Percentiles rank a stretch among this genome's conserved stretches.
Evolutionary conservation across 352 stramenopile genomes (phyloP).

Genomic region (Blastocystis sp.): DNA sequence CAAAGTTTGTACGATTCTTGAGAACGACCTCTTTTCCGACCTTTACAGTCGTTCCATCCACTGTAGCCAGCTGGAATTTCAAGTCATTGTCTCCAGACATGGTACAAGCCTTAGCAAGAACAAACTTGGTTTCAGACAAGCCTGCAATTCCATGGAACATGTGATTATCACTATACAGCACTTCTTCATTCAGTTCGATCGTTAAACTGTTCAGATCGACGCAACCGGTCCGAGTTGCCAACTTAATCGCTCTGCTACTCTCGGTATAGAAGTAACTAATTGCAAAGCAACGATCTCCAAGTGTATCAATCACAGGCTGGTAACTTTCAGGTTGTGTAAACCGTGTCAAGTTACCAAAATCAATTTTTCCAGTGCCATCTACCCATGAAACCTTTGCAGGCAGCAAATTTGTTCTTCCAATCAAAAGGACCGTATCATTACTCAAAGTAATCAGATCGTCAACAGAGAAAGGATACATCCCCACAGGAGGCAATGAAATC

Average conservation of each 20-base stretch:
- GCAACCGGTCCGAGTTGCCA: slow-evolving; percentile 13
- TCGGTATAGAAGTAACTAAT: slow-evolving; percentile 57
- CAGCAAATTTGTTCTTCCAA: slow-evolving; percentile 2
- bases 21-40: slow-evolving; percentile 10
- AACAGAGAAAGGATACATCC: neutral
- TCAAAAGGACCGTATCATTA: neutral
- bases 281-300: slow-evolving; percentile 2
- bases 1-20: slow-evolving; percentile 42
- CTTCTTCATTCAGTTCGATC: neutral
- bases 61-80: slow-evolving; percentile 49
- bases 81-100: neutral
- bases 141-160: slow-evolving; percentile 58
- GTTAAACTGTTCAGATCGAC: neutral
- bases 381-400: neutral
- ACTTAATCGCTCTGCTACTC: neutral
- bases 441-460: slow-evolving; percentile 36
- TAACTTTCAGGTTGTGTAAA: neutral
- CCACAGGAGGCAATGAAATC: neutral
- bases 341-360: neutral
- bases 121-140: slow-evolving; percentile 43
- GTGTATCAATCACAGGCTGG: slow-evolving; percentile 39
- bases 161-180: slow-evolving; percentile 31
- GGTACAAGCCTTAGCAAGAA: slow-evolving; percentile 19
- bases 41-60: neutral
- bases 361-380: neutral